These are phyloP conservation scores for Hyaloscypha hepaticicola DNA, from an alignment of 495 filamentous ascomycete genomes.

Conservation along the genomic window DNA sequence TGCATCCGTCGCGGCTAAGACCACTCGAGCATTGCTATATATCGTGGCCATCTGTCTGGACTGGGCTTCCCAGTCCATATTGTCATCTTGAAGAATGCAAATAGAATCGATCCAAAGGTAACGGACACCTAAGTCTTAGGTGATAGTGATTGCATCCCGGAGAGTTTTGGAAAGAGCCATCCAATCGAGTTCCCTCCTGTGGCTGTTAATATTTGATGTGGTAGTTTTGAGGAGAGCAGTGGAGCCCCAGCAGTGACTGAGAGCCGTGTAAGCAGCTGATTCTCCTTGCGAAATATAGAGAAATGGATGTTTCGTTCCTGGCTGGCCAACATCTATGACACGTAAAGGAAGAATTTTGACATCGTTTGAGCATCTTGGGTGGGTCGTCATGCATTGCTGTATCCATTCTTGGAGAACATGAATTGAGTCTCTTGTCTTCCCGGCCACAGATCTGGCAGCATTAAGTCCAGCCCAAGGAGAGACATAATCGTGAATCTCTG, in stretches of 20 bases:
- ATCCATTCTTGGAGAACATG: too few relatives aligned
- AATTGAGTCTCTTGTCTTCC: too few relatives aligned
- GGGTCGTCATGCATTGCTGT: too few relatives aligned
- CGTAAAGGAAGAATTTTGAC: background rate
- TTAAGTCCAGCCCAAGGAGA: too few relatives aligned
- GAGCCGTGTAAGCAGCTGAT: background rate
- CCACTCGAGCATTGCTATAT: background rate
- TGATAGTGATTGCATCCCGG: background rate
- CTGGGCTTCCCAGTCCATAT: background rate
- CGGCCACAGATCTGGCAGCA: too few relatives aligned
- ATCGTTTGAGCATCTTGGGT: background rate
- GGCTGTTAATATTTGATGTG: background rate
- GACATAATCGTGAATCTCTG: too few relatives aligned
- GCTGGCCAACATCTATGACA: background rate
- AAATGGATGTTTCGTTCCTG: background rate
- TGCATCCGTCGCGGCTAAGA: conserved; percentile 12
- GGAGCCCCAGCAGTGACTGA: background rate
- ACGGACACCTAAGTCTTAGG: background rate
- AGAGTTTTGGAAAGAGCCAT: background rate
- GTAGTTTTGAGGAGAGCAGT: background rate
- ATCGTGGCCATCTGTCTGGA: background rate
- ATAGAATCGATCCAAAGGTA: conserved; percentile 4
- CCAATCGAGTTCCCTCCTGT: background rate
- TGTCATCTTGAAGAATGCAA: too few relatives aligned
- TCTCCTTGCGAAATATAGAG: background rate